Base-by-base conservation (phyloP, 2,329 filamentous ascomycete genomes). In the Botryosphaeria dothidea region DNA sequence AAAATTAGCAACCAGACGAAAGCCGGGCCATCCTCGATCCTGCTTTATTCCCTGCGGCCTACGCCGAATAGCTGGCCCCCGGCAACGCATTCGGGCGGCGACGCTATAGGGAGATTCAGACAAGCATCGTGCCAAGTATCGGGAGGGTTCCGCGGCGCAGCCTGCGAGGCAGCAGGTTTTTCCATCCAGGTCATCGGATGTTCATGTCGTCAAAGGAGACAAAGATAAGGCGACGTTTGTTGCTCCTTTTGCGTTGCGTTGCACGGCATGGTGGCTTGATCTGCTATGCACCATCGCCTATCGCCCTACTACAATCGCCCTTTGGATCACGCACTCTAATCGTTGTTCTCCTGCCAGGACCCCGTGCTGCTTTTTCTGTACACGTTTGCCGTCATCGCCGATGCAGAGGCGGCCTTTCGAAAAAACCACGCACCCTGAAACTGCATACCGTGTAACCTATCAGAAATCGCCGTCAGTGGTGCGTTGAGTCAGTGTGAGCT, bases 91-190 rank as follows among this genome's bases (percentile, higher is more conserved):
- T 36, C 31, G 15, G 49, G 29, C 29, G 19, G 6, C 27, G 49
- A 34, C 43, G 8, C 11, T 25, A 29, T 45, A 34, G 27, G 21
- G 19, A 31, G 49, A 31, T 21, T n/a, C 17, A 21, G 25, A 25
- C 41, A 60, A 41, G 56, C 56, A 60, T 60, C 38, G 27, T 60
- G 56, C 56, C 56, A 60, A 60, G 56, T 41, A 19, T 25, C 29
- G 17, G 34, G 11, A 9, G 34, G 49, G 49, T 31, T 31, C 17
- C 11, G 49, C 25, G 23, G 15, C 25, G 36, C 36, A 19, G 8
- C 17, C 8, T 13, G 9, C 48, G 13, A 34, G 29, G 11, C 21
- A 57, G 36, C 54, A 57, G 34, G 54, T 45, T 58, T 45, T 58
- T 58, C 27, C 6, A 17, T 41, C 34, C 34, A 25, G 52, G 13